Evolutionary conservation across 805 yeast species (phyloP).

Genomic region (Metahyphopichia silvanorum): DNA sequence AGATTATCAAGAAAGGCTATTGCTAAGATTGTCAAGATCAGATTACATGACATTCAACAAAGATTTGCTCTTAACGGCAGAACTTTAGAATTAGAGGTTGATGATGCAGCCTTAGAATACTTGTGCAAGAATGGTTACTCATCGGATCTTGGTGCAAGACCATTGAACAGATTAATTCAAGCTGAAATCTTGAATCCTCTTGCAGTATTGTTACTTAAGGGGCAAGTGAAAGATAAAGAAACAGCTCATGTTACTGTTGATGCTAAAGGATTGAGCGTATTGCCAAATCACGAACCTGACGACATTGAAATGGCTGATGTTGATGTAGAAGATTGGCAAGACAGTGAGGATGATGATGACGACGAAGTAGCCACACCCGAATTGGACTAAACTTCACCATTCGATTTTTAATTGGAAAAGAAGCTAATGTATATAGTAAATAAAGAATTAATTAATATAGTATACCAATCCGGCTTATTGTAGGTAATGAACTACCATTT

Average conservation of each 20-base stretch:
- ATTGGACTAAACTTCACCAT: conserved; percentile 12
- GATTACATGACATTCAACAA: conserved; percentile 79
- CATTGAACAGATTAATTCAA: conserved; percentile 89
- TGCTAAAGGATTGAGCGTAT: conserved; percentile 67
- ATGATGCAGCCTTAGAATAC: conserved; percentile 74
- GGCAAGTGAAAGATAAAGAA: conserved; percentile 87
- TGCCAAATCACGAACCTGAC: conserved; percentile 78
- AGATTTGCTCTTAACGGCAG: conserved; percentile 86
- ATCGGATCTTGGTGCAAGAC: conserved; percentile 93
- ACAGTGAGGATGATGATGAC: conserved; percentile 57
- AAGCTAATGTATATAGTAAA: conserved; percentile 1
- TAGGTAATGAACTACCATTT: not conserved
- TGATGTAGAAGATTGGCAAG: conserved; percentile 59
- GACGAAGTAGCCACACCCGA: conserved; percentile 35
- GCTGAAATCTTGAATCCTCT: conserved; percentile 79
- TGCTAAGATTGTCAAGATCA: conserved; percentile 82
- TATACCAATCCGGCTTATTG: not conserved
- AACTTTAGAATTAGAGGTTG: conserved; percentile 67
- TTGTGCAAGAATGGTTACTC: conserved; percentile 86
- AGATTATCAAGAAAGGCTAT: conserved; percentile 89
- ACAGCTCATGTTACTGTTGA: conserved; percentile 61
- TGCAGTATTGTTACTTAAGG: conserved; percentile 84
- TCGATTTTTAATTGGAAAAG: not conserved
- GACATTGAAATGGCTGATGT: conserved; percentile 51
- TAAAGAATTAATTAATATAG: not conserved